Conservation (phyloP, 495 filamentous ascomycete species). For the Trichoderma erinaceum region DNA sequence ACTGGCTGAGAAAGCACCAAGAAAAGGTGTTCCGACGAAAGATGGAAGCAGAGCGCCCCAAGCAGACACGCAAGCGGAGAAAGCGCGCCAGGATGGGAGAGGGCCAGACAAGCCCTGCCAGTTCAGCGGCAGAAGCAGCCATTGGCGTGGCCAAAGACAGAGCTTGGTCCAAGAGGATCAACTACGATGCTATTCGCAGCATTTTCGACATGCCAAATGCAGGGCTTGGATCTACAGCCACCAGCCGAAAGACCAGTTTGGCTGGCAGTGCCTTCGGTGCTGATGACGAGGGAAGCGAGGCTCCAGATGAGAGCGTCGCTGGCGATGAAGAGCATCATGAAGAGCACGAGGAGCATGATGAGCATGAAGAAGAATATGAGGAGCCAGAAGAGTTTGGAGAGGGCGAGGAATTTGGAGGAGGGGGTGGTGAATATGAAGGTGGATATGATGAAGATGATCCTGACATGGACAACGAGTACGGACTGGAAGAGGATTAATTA, state of each 20-base stretch:
- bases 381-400: constrained; percentile 23
- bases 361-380: constrained; percentile 22
- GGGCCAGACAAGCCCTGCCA: constrained; percentile 48
- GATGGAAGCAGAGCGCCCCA: constrained; percentile 49
- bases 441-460: constrained; percentile 28
- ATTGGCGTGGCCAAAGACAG: constrained; percentile 65
- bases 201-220: constrained; percentile 40
- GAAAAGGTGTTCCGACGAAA: constrained; percentile 64
- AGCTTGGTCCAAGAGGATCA: constrained; percentile 73
- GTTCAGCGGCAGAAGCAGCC: constrained; percentile 65
- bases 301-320: constrained; percentile 8
- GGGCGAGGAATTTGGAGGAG: constrained; percentile 20
- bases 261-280: constrained; percentile 22
- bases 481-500: constrained; percentile 23
- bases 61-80: constrained; percentile 42
- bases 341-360: constrained; percentile 14
- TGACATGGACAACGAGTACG: constrained; percentile 22
- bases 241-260: constrained; percentile 23
- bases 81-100: constrained; percentile 54
- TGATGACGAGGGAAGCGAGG: constrained; percentile 15
- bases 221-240: constrained; percentile 27
- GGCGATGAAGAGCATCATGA: constrained; percentile 17
- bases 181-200: constrained; percentile 63
- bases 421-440: constrained; percentile 21
- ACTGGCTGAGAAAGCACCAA: constrained; percentile 78